A percentile compares a stretch with the other conserved stretches of the same genome.
These are phyloP conservation scores for Carex kokanica DNA, from an alignment of 176 grass and related monocot genomes.

Conservation along the genomic window DNA sequence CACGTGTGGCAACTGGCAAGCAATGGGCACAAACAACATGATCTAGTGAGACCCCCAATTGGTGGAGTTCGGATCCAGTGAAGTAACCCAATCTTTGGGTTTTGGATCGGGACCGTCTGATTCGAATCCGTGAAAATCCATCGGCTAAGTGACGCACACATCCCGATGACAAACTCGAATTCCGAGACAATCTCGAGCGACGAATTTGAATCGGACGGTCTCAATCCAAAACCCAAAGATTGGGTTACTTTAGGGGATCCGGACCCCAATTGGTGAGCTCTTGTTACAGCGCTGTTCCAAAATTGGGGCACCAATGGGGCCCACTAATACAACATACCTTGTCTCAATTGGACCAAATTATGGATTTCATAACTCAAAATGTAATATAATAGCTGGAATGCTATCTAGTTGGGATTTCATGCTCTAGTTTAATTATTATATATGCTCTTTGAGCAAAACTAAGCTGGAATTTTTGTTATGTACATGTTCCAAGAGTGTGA, in stretches of 20 bases:
- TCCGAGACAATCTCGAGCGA: too few species aligned
- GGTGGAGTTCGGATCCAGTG: too few species aligned
- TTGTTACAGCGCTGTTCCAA: not conserved
- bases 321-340: slow-evolving; percentile 13
- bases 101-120: too few species aligned
- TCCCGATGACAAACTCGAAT: too few species aligned
- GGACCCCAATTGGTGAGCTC: not conserved
- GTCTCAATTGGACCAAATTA: slow-evolving; percentile 20
- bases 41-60: not conserved
- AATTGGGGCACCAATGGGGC: slow-evolving; percentile 18
- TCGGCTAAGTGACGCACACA: too few species aligned
- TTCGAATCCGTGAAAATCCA: too few species aligned
- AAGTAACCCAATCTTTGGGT: too few species aligned
- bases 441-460: not conserved
- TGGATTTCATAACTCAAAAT: slow-evolving; percentile 21
- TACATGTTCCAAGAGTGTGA: slow-evolving; percentile 5
- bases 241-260: too few species aligned
- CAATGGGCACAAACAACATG: too few species aligned
- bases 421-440: not conserved
- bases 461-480: slow-evolving; percentile 5
- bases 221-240: too few species aligned
- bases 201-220: too few species aligned
- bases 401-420: not conserved
- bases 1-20: too few species aligned
- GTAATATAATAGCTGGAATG: slow-evolving; percentile 8